Evolutionary conservation across 1,284 basidiomycete genomes (phyloP).

Genomic region (Leucoagaricus sp.): DNA sequence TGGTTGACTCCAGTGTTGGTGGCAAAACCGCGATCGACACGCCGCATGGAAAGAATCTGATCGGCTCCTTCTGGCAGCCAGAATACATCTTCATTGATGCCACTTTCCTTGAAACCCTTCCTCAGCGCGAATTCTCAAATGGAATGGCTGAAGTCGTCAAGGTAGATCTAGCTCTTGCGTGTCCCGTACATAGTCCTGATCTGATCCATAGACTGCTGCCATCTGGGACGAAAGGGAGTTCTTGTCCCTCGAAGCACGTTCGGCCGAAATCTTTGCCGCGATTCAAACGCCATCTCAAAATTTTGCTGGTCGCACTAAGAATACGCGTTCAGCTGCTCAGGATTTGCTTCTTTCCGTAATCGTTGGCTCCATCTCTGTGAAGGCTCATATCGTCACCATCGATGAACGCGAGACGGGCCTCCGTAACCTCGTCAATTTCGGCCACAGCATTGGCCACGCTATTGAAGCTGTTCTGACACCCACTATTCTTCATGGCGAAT

Average conservation of each 20-base stretch:
- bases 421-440: slow-evolving; percentile 96
- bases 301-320: slow-evolving; percentile 61
- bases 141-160: slow-evolving; percentile 99
- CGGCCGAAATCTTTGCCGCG: slow-evolving; percentile 82
- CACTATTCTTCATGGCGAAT: slow-evolving; percentile 91
- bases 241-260: slow-evolving; percentile 80
- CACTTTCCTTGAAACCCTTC: slow-evolving; percentile 93
- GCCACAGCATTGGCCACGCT: slow-evolving; percentile 95
- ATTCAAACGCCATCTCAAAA: slow-evolving; percentile 72
- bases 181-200: slow-evolving; percentile 11
- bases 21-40: slow-evolving; percentile 99
- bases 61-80: slow-evolving; percentile 99
- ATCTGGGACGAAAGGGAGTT: slow-evolving; percentile 94
- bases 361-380: slow-evolving; percentile 86
- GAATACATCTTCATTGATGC: slow-evolving; percentile 98
- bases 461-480: slow-evolving; percentile 94
- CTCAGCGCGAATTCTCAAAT: slow-evolving; percentile 92
- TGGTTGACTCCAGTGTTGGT: slow-evolving; percentile 98
- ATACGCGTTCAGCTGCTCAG: slow-evolving; percentile 75
- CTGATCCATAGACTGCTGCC: slow-evolving; percentile 76
- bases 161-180: slow-evolving; percentile 38
- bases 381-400: slow-evolving; percentile 93
- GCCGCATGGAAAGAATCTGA: slow-evolving; percentile 91
- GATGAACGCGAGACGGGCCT: slow-evolving; percentile 95
- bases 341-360: slow-evolving; percentile 83